A percentile compares a stretch with the other conserved stretches of the same genome.
These are phyloP conservation scores for Pyracantha coccinea DNA, from an alignment of 331 rosid genomes.

Conservation along the genomic window DNA sequence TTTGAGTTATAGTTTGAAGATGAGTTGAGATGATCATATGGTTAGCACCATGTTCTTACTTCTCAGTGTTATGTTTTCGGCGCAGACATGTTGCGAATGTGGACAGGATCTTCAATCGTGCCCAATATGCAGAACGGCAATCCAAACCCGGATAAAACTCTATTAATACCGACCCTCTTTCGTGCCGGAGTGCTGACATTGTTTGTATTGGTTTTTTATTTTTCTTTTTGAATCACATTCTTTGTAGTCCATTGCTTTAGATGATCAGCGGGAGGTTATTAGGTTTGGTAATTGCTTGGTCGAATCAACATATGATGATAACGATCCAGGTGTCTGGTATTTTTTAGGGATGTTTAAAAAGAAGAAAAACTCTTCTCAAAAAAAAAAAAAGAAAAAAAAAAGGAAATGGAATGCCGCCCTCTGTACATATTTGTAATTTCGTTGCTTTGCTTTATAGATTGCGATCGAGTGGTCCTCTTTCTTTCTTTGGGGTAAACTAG, in stretches of 20 bases:
- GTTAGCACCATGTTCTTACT: background rate
- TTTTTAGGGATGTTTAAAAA: background rate
- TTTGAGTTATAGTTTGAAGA: background rate
- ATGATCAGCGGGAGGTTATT: background rate
- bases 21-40: background rate
- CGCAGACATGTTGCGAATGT: constrained; percentile 79
- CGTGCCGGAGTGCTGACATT: background rate
- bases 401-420: background rate
- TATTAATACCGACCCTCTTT: constrained; percentile 22
- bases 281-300: background rate
- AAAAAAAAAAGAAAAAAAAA: background rate
- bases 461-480: no score
- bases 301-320: background rate
- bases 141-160: constrained; percentile 64
- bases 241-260: constrained; percentile 23
- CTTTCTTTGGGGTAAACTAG: no score
- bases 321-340: background rate
- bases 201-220: background rate
- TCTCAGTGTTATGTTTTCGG: background rate
- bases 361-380: no score
- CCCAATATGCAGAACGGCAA: constrained; percentile 67
- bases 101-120: constrained; percentile 53
- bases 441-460: background rate
- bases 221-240: constrained; percentile 3
- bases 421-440: background rate